Evolutionary conservation across 202 grass and related monocot species (phyloP).

Genomic region (Setaria italica): DNA sequence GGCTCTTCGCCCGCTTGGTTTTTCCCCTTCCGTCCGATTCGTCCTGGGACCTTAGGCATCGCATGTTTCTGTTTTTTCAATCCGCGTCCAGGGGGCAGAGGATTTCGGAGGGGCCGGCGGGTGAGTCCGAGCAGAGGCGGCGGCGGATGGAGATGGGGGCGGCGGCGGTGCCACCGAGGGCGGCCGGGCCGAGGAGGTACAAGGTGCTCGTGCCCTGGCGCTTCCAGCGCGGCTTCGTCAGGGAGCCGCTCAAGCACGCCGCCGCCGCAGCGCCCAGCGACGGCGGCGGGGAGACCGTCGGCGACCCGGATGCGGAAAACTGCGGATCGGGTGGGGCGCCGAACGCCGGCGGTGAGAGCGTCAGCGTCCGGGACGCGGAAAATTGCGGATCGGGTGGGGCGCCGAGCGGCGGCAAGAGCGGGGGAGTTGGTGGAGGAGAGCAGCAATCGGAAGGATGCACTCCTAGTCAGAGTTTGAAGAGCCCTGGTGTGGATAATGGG

Average conservation of each 20-base stretch:
- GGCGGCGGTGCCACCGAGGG: neutral
- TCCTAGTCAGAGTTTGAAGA: neutral
- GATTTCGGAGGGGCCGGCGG: constrained; percentile 14
- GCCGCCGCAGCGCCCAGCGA: neutral
- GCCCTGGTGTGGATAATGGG: constrained; percentile 17
- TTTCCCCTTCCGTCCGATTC: constrained; percentile 9
- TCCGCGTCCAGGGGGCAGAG: constrained; percentile 8
- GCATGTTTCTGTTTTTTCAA: neutral
- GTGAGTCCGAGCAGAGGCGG: constrained; percentile 6
- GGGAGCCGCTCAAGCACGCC: constrained; percentile 37
- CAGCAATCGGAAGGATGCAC: constrained; percentile 2
- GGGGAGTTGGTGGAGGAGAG: constrained; percentile 12
- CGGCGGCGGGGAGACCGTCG: neutral
- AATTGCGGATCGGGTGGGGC: neutral
- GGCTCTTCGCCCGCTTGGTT: neutral
- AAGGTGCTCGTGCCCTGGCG: constrained; percentile 63
- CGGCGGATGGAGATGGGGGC: constrained; percentile 33
- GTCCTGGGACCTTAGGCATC: neutral
- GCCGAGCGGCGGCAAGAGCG: neutral
- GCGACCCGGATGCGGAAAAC: neutral
- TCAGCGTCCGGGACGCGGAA: neutral
- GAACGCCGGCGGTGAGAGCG: neutral
- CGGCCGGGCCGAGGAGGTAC: constrained; percentile 34
- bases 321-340: constrained; percentile 4
- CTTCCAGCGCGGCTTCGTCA: constrained; percentile 60